Base-by-base conservation (phyloP, 2,329 filamentous ascomycete species). In the Cladophialophora exuberans region DNA sequence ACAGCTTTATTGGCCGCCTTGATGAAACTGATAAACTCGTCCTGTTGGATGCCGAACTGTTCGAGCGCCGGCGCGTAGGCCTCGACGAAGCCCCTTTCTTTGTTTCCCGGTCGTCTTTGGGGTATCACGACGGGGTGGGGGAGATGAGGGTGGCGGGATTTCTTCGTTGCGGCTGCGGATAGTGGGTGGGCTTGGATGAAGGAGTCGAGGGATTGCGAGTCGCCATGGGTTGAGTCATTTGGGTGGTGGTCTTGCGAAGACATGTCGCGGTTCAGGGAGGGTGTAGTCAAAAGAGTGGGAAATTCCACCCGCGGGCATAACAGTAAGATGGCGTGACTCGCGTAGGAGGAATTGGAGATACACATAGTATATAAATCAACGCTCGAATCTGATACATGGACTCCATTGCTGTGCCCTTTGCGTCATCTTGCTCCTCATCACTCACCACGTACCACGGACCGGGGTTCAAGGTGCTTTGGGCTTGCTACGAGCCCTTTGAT, bases 1-100 rank as follows among this genome's bases (percentile, higher is more conserved):
- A 54, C 22, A 20, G 47, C 45, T 45, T 54, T 54, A 52, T 81
- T 71, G 56, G 80, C 73, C 13, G 69, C 71, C 31, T 76, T 70
- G 18, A 82, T 57, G 51, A 82, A 82, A 20, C 70, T 67, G 13
- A 81, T 57, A 57, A 80, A 82, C 0, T 71, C 71, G 2, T 69
- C 66, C 63, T 81, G 73, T 43, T 76, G 70, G 55, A 83, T 77
- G 2, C 75, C 78, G 13, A 67, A 69, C 4, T 68, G 63, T 9
- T 72, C 62, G 0, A 83, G 70, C 0, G 75, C 65, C 0, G 79
- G 79, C 0, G 79, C 72, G 62, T 82, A 83, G 1, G 77, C 79
- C 20, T 73, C 71, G 3, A 81, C 69, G 57, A 82, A 82, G 0
- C 80, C 80, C 7, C 79, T 70, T 0, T 67, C 63, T 42, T 76